Evolutionary conservation across 169 alveolate genomes (phyloP).

Genomic region (Plasmodium falciparum): DNA sequence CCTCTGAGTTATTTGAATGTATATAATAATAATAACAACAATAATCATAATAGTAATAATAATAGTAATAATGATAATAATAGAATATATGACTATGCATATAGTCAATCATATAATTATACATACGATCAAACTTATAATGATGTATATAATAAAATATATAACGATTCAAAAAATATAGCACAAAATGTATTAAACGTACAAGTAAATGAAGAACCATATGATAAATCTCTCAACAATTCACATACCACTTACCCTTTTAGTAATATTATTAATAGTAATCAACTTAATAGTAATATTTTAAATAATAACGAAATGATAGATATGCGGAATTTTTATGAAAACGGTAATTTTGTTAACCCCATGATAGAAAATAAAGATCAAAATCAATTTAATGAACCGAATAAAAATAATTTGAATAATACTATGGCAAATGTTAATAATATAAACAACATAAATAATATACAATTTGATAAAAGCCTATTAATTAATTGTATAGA

Average conservation of each 20-base stretch:
- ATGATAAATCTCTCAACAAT: no score
- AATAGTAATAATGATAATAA: background rate
- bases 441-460: constrained; percentile 7
- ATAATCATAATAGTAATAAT: background rate
- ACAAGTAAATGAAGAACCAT: no score
- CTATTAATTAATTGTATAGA: constrained; percentile 51
- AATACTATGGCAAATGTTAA: background rate
- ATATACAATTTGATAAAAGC: constrained; percentile 43
- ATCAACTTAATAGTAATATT: no score
- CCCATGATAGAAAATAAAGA: background rate
- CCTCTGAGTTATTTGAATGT: constrained; percentile 16
- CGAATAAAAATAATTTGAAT: background rate
- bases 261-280: no score
- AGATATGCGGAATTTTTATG: no score
- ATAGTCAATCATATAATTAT: no score
- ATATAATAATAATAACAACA: constrained; percentile 1
- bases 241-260: no score
- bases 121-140: background rate
- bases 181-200: no score
- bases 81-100: no score
- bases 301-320: no score
- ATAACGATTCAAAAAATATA: background rate
- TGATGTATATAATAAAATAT: background rate
- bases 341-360: background rate
- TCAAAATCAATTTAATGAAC: background rate